A percentile compares a stretch with the other conserved stretches of the same genome.
Evolutionary conservation across 257 asterid genomes (phyloP).

Genomic region (Solanum bukasovii): DNA sequence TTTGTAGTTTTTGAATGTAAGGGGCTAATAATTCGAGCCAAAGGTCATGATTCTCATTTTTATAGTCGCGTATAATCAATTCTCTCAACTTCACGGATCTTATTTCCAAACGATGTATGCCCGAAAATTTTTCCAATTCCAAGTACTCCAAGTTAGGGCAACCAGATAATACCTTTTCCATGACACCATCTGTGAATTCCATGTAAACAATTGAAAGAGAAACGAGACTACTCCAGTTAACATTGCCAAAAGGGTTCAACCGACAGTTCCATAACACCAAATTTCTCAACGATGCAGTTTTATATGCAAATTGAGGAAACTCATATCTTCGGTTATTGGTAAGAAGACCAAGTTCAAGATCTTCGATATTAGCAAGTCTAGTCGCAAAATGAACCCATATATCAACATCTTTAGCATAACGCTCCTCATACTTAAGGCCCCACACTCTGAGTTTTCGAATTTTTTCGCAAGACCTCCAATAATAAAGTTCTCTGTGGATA

Average conservation of each 20-base stretch:
- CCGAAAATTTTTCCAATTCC: rapidly evolving
- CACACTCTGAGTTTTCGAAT: neutral
- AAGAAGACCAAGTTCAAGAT: neutral
- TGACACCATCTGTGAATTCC: neutral
- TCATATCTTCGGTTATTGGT: neutral
- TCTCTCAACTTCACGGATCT: neutral
- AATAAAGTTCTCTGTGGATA: neutral
- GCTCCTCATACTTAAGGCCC: neutral
- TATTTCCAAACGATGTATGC: neutral
- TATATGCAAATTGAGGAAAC: neutral
- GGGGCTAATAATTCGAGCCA: neutral
- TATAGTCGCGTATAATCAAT: neutral
- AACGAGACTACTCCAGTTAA: neutral
- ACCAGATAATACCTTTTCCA: neutral
- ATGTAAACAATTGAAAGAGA: neutral
- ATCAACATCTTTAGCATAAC: neutral
- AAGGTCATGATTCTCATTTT: neutral
- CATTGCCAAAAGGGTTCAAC: neutral
- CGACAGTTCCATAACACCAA: neutral
- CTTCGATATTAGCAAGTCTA: neutral
- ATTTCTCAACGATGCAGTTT: neutral
- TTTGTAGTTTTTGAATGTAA: neutral
- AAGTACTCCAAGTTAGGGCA: neutral
- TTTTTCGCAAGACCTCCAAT: neutral
- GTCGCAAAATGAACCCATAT: neutral